These are phyloP conservation scores for Hebeloma cylindrosporum DNA, from an alignment of 768 basidiomycete genomes.

Conservation along the genomic window DNA sequence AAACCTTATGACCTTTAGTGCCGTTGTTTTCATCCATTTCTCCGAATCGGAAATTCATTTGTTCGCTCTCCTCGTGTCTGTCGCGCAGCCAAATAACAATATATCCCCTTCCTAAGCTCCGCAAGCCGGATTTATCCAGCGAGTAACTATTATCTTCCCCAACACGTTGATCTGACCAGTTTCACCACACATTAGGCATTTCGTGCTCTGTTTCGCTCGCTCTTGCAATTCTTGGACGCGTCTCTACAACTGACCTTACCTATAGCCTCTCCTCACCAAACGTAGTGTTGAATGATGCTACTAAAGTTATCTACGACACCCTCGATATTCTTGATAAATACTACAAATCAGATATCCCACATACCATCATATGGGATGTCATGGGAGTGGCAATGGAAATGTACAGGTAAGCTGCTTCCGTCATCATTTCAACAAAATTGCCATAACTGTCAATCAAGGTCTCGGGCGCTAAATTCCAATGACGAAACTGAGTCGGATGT, in stretches of 20 bases:
- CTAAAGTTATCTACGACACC: conserved; percentile 46
- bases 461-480: conserved; percentile 16
- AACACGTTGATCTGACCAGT: too few relatives aligned
- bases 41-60: conserved; percentile 58
- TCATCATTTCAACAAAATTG: background rate
- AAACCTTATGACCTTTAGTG: conserved; percentile 39
- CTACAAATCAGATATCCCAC: conserved; percentile 22
- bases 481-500: conserved; percentile 38
- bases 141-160: conserved; percentile 11
- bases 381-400: conserved; percentile 48
- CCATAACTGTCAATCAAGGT: conserved; percentile 6
- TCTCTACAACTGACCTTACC: conserved; percentile 58
- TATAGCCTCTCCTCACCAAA: conserved; percentile 51
- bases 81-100: conserved; percentile 40
- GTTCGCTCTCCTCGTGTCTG: conserved; percentile 48
- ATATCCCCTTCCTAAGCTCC: conserved; percentile 45
- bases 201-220: conserved; percentile 27
- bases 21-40: conserved; percentile 57
- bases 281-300: conserved; percentile 40
- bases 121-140: conserved; percentile 13
- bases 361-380: conserved; percentile 43
- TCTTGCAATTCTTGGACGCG: conserved; percentile 46
- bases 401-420: conserved; percentile 42
- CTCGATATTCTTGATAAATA: conserved; percentile 44
- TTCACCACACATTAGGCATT: background rate